A percentile compares a stretch with the other conserved stretches of the same genome.
These are phyloP conservation scores for Dothideomycetidae sp. DNA, from an alignment of 2,329 filamentous ascomycete species.

Conservation along the genomic window DNA sequence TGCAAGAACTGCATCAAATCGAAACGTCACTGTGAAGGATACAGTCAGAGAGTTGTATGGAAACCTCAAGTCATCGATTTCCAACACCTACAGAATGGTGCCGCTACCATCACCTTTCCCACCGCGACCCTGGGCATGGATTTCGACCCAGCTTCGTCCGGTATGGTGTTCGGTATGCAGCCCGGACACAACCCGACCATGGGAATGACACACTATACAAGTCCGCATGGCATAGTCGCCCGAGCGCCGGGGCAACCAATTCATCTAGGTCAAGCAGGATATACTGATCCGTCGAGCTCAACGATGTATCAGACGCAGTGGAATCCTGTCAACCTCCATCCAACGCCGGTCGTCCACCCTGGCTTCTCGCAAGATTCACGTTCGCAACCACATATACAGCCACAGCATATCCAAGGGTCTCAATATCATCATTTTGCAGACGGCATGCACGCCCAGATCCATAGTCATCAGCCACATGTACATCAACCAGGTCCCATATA, in stretches of 20 bases:
- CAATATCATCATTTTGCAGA: too few relatives aligned
- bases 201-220: too few relatives aligned
- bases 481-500: background rate
- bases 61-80: conserved; percentile 54
- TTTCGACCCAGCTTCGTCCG: background rate
- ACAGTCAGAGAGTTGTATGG: conserved; percentile 68
- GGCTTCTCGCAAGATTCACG: too few relatives aligned
- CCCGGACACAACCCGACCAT: background rate
- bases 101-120: conserved; percentile 24
- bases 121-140: conserved; percentile 14
- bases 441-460: too few relatives aligned
- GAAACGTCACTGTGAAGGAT: conserved; percentile 70
- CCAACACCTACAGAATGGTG: conserved; percentile 32
- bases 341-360: background rate
- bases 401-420: background rate
- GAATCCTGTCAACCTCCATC: background rate
- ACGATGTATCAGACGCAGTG: background rate
- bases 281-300: background rate
- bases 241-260: background rate
- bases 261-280: background rate
- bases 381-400: background rate
- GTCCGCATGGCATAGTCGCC: background rate
- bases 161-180: background rate
- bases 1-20: conserved; percentile 80
- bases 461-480: background rate